Percentiles rank a stretch among this genome's conserved stretches.
phyloP scores from a whole-genome alignment of 1,139 yeast genomes.

The Geotrichum europaeum region DNA sequence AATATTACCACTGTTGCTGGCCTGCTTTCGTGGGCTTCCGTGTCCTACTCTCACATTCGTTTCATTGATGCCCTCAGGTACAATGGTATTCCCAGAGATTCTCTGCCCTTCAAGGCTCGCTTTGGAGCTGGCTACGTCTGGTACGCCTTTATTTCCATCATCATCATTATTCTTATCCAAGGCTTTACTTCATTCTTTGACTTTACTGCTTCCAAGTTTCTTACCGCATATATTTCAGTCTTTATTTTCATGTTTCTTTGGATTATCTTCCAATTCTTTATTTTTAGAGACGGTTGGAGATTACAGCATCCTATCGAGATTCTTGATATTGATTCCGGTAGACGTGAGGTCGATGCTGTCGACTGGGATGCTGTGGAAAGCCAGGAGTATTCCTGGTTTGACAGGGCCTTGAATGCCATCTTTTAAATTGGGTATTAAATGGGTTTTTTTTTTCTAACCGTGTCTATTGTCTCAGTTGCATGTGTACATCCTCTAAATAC shows the following conservation, averaged over 20 bases:
- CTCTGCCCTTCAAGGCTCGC: conserved; percentile 64
- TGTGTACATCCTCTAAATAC: background rate
- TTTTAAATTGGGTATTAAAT: conserved; percentile 8
- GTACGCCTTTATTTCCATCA: conserved; percentile 54
- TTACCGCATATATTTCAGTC: conserved; percentile 64
- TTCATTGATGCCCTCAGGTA: conserved; percentile 47
- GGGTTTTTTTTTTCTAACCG: background rate
- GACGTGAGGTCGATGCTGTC: conserved; percentile 50
- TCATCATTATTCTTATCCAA: conserved; percentile 52
- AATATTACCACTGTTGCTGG: conserved; percentile 77
- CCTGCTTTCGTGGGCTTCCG: conserved; percentile 69
- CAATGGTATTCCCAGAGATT: conserved; percentile 52
- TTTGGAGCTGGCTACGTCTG: conserved; percentile 66
- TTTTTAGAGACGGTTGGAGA: conserved; percentile 14
- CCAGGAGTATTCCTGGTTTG: conserved; percentile 1
- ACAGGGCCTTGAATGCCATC: conserved; percentile 13
- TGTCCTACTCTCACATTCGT: conserved; percentile 65
- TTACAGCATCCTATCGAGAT: conserved; percentile 47
- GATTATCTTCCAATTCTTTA: conserved; percentile 45
- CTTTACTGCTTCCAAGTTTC: conserved; percentile 58
- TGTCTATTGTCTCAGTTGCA: background rate
- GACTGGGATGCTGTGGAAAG: conserved; percentile 31
- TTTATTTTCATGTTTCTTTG: conserved; percentile 51
- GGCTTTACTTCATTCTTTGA: conserved; percentile 59
- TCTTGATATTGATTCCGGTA: conserved; percentile 69